A percentile compares a stretch with the other conserved stretches of the same genome.
These are phyloP conservation scores for Emergomyces pasteurianus DNA, from an alignment of 2,329 filamentous ascomycete genomes.

Conservation along the genomic window DNA sequence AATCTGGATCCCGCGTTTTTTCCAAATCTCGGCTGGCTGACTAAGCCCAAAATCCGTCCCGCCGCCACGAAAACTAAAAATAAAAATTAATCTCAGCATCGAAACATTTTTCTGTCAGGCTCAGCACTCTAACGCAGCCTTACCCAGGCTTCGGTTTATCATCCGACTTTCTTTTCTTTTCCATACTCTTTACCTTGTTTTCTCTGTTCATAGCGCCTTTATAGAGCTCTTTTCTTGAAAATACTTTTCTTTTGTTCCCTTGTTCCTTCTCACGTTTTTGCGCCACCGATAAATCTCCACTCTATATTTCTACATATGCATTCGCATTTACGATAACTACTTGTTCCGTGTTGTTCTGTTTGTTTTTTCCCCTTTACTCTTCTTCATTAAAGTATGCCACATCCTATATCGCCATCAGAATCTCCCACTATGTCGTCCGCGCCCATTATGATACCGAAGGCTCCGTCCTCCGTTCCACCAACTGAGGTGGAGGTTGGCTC, in stretches of 20 bases:
- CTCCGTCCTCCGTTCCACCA: conserved; percentile 5
- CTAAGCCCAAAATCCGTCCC: neutral
- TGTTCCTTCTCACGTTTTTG: neutral
- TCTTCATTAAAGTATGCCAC: conserved; percentile 32
- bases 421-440: conserved; percentile 33
- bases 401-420: conserved; percentile 31
- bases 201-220: neutral
- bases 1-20: too few relatives aligned
- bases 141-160: neutral
- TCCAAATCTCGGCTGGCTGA: neutral
- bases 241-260: neutral
- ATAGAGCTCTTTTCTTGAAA: neutral
- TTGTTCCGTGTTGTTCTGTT: neutral
- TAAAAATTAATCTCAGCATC: neutral
- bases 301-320: neutral
- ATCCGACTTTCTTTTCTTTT: conserved; percentile 1
- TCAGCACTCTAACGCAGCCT: neutral
- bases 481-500: conserved; percentile 52
- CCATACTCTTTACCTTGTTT: neutral
- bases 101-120: neutral
- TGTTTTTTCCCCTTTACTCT: neutral
- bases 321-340: neutral
- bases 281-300: neutral
- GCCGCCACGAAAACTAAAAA: neutral
- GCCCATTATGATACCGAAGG: conserved; percentile 9